These are phyloP conservation scores for Hericium coralloides DNA, from an alignment of 768 basidiomycete genomes.

Conservation along the genomic window DNA sequence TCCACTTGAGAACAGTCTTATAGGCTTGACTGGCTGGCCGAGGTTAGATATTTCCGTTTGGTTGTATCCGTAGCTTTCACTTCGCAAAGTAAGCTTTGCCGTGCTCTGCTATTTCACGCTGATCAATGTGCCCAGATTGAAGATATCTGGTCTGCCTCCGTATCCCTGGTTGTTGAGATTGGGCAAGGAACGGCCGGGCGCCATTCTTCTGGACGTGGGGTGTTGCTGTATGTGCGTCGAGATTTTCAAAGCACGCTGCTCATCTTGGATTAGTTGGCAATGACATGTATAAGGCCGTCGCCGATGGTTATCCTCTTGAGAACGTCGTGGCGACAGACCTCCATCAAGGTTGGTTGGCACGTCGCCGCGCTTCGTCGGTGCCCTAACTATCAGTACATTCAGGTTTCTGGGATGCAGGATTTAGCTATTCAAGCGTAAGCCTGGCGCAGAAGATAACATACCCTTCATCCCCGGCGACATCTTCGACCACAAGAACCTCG, in stretches of 20 bases:
- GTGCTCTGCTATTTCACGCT: too few relatives aligned
- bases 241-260: background rate
- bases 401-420: too few relatives aligned
- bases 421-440: too few relatives aligned
- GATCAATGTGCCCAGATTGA: conserved; percentile 10
- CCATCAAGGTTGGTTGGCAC: conserved; percentile 20
- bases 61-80: too few relatives aligned
- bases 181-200: conserved; percentile 25
- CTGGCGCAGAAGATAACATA: background rate
- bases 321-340: conserved; percentile 32
- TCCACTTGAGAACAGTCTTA: too few relatives aligned
- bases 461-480: background rate
- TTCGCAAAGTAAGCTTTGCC: too few relatives aligned
- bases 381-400: too few relatives aligned
- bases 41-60: too few relatives aligned
- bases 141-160: conserved; percentile 16
- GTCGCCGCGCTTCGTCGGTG: background rate
- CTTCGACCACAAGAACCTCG: background rate
- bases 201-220: conserved; percentile 37
- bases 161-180: conserved; percentile 25
- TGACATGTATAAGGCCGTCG: conserved; percentile 31
- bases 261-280: conserved; percentile 26
- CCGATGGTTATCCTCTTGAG: conserved; percentile 33
- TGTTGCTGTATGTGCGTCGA: background rate
- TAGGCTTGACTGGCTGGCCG: too few relatives aligned